phyloP scores from a whole-genome alignment of 75 land plant genomes.

The Sequoia sempervirens region DNA sequence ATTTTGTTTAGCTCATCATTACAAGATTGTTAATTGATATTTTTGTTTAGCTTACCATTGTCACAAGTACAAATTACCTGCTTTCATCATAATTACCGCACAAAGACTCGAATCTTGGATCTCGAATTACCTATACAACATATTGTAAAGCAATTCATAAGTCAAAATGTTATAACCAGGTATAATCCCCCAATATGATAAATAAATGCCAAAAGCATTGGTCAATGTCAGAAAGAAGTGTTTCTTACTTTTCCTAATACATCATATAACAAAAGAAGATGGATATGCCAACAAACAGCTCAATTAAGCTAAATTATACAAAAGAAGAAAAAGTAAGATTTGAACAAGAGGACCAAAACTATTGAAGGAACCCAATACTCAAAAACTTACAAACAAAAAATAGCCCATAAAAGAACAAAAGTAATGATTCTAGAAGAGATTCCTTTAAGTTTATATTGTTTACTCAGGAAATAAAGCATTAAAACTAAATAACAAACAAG shows the following conservation, averaged over 20 bases:
- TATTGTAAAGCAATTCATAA: neutral
- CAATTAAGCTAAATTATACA: slow-evolving; percentile 3
- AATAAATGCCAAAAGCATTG: neutral
- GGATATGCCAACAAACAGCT: neutral
- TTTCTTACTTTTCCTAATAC: neutral
- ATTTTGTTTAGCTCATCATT: neutral
- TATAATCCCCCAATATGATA: neutral
- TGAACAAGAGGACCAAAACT: neutral
- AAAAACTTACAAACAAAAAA: neutral
- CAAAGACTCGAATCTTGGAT: slow-evolving; percentile 87
- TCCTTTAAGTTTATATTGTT: neutral
- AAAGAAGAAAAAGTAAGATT: neutral
- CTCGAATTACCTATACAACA: slow-evolving; percentile 56
- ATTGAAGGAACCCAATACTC: neutral
- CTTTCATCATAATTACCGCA: slow-evolving; percentile 64
- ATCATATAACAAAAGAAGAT: neutral
- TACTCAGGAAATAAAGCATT: neutral
- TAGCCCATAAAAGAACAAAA: neutral
- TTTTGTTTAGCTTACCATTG: neutral
- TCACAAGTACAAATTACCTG: slow-evolving; percentile 30
- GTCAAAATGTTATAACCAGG: neutral
- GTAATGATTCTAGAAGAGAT: neutral
- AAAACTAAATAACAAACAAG: neutral
- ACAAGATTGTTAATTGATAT: neutral
- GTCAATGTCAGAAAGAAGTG: neutral